These are phyloP conservation scores for Trichoderma atroviride DNA, from an alignment of 2,329 filamentous ascomycete species.

Conservation along the genomic window DNA sequence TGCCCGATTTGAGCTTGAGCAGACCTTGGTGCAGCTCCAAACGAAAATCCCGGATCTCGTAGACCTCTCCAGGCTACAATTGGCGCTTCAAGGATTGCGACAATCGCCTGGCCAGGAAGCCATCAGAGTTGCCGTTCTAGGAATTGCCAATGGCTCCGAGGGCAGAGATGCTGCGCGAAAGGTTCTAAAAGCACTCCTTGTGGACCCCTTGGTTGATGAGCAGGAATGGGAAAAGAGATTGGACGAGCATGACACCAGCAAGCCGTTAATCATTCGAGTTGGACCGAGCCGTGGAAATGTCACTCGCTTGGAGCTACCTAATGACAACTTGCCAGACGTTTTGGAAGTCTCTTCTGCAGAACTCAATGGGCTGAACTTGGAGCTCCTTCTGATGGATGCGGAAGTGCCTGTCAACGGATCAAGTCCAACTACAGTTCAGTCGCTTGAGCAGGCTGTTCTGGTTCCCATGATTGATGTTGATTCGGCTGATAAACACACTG, in stretches of 20 bases:
- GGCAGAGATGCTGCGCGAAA: slow-evolving; percentile 58
- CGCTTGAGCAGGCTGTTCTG: slow-evolving; percentile 67
- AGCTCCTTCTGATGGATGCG: slow-evolving; percentile 62
- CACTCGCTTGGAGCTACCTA: slow-evolving; percentile 37
- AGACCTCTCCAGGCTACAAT: slow-evolving; percentile 70
- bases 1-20: slow-evolving; percentile 58
- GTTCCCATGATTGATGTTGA: slow-evolving; percentile 74
- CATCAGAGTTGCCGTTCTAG: slow-evolving; percentile 61
- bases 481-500: slow-evolving; percentile 64
- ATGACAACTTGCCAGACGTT: slow-evolving; percentile 53
- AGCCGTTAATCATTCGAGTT: slow-evolving; percentile 66
- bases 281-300: slow-evolving; percentile 37
- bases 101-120: slow-evolving; percentile 60
- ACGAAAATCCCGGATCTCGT: slow-evolving; percentile 63
- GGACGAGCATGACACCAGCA: slow-evolving; percentile 51
- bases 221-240: slow-evolving; percentile 69
- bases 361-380: slow-evolving; percentile 63
- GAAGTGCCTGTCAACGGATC: slow-evolving; percentile 42
- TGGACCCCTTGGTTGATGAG: slow-evolving; percentile 66
- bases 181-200: slow-evolving; percentile 69
- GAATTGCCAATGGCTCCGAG: slow-evolving; percentile 45
- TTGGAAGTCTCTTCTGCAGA: slow-evolving; percentile 64
- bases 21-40: slow-evolving; percentile 62
- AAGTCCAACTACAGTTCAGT: slow-evolving; percentile 44
- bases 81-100: slow-evolving; percentile 67